A percentile compares a stretch with the other conserved stretches of the same genome.
Evolutionary conservation across 2,329 filamentous ascomycete genomes (phyloP).

Genomic region (Penicillium concentricum): DNA sequence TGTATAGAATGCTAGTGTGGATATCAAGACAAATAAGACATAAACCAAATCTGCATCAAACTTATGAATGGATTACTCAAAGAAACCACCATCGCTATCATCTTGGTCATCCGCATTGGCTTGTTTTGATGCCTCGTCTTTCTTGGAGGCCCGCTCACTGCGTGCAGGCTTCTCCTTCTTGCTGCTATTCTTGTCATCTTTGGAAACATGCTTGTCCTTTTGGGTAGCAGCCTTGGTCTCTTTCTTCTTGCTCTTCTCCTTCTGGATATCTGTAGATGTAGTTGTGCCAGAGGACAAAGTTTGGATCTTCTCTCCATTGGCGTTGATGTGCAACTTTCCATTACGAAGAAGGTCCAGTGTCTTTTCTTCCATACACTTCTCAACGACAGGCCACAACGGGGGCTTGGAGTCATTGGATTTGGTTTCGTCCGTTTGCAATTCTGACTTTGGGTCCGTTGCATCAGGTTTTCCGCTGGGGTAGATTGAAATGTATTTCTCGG

Average conservation of each 20-base stretch:
- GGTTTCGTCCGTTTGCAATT: conserved; percentile 21
- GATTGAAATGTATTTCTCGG: conserved; percentile 59
- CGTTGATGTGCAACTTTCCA: conserved; percentile 36
- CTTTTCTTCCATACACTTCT: conserved; percentile 44
- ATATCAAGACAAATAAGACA: conserved; percentile 12
- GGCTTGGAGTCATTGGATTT: conserved; percentile 30
- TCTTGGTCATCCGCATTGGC: conserved; percentile 17
- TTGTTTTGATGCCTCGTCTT: conserved; percentile 8
- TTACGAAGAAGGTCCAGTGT: conserved; percentile 45
- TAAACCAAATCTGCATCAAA: not conserved
- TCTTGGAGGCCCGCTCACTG: not conserved
- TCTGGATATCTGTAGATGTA: not conserved
- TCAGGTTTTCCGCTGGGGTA: conserved; percentile 44
- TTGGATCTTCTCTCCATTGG: conserved; percentile 14
- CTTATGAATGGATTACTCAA: conserved; percentile 27
- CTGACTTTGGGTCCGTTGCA: conserved; percentile 11
- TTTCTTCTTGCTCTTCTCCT: conserved; percentile 14
- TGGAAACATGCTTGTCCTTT: not conserved
- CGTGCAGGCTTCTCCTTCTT: conserved; percentile 10
- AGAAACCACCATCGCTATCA: conserved; percentile 44
- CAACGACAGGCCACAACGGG: conserved; percentile 46
- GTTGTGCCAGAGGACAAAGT: not conserved
- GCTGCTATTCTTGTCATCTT: conserved; percentile 10
- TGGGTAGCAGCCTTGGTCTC: not conserved
- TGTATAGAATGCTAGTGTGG: conserved; percentile 5